Base-by-base conservation (phyloP, 1,139 yeast genomes). In the Yamadazyma mexicana region DNA sequence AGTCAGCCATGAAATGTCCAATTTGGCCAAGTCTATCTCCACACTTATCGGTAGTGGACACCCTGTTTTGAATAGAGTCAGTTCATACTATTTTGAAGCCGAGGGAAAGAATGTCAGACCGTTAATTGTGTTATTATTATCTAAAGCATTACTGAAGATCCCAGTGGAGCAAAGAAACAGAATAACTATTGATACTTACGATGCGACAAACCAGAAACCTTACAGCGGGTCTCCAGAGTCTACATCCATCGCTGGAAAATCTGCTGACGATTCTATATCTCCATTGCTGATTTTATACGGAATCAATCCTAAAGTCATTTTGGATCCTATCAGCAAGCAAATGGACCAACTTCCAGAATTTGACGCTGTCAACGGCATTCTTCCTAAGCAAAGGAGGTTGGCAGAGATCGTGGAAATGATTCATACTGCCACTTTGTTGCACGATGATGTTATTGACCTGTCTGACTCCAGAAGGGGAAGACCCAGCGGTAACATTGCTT, bases 331-430 rank as follows among this genome's bases (percentile, higher is more conserved):
- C 46, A 81, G 91, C 31, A 81, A 81, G 52, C 94, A 95, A 12
- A 86, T 87, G 76, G 86, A 81, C 50, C 72, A 79, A 33, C 69
- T 86, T 45, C 87, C 91, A 0, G 66, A 69, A 55, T 79, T 75
- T 50, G 88, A 82, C 54, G 56, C 69, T 5, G 63, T 66, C 23
- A 78, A 75, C 51, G 92, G 92, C 0, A 88, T 92, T 38, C 69
- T 91, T 44, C 98, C 98, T 34, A 89, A 92, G 51, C 99, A 92
- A 64, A 75, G 98, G 49, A 76, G 98, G 42, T 72, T 92, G 44
- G 98, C 98, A 0, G 98, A 92, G 64, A 91, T 92, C 53, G 96
- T 92, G 10, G 99, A 92, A 63, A 88, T 92, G 96, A 92, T 92
- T 48, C 98, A 92, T 61, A 92, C 98, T 1, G 98, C 98, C 2